These are phyloP conservation scores for Calonectria leucothoes DNA, from an alignment of 2,329 filamentous ascomycete species.

Conservation along the genomic window DNA sequence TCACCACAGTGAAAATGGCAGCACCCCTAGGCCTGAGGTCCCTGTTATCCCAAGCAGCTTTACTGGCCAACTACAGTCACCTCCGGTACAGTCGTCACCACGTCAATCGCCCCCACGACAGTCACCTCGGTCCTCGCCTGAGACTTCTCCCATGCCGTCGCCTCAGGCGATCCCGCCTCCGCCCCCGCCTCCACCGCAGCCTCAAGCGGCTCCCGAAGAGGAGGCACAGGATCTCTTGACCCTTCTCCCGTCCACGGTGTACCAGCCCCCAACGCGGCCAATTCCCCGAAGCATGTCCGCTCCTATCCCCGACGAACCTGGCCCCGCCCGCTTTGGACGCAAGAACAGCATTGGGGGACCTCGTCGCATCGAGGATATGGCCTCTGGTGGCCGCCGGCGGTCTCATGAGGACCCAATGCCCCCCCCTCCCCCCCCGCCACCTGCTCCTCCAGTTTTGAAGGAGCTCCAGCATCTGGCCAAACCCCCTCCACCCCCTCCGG, in stretches of 20 bases:
- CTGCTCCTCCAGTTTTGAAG: constrained; percentile 67
- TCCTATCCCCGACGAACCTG: constrained; percentile 55
- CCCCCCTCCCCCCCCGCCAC: constrained; percentile 62
- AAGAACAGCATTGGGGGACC: constrained; percentile 52
- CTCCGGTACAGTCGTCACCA: background rate
- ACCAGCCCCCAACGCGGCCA: constrained; percentile 64
- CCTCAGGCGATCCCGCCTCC: background rate
- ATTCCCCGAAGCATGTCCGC: constrained; percentile 74
- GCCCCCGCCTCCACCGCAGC: background rate
- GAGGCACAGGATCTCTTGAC: constrained; percentile 52
- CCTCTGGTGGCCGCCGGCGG: constrained; percentile 53
- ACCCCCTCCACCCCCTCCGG: constrained; percentile 71
- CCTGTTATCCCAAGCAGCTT: constrained; percentile 64
- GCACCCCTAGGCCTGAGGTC: constrained; percentile 62
- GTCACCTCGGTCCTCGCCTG: constrained; percentile 53
- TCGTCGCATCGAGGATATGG: constrained; percentile 61
- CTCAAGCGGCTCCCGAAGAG: constrained; percentile 43
- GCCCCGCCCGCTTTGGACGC: constrained; percentile 44
- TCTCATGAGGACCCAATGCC: constrained; percentile 63
- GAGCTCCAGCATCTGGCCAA: constrained; percentile 72
- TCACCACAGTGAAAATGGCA: constrained; percentile 52
- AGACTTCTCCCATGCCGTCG: constrained; percentile 43
- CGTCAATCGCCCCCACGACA: background rate
- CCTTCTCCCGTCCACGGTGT: constrained; percentile 69
- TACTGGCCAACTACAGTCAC: constrained; percentile 46